Conservation (phyloP, 2,329 filamentous ascomycete genomes). For the Mycocentrospora acerina region DNA sequence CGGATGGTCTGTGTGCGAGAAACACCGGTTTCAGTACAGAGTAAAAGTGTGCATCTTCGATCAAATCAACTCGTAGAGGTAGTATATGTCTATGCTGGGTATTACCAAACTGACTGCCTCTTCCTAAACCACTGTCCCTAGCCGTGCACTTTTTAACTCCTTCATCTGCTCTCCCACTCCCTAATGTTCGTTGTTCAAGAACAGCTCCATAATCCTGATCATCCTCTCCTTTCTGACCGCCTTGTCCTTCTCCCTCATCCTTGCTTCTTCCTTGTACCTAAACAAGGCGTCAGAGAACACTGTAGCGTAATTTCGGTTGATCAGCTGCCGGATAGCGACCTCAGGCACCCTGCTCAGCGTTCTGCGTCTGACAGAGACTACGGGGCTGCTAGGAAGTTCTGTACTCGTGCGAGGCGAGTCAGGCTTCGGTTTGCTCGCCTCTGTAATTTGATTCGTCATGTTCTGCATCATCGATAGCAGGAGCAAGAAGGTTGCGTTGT, state of each 20-base stretch:
- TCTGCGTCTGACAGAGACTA: slow-evolving; percentile 40
- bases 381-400: slow-evolving; percentile 34
- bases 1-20: too few relatives aligned
- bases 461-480: slow-evolving; percentile 73
- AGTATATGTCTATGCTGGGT: too few relatives aligned
- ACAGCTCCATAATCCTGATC: slow-evolving; percentile 68
- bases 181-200: slow-evolving; percentile 47
- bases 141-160: too few relatives aligned
- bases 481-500: slow-evolving; percentile 89
- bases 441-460: slow-evolving; percentile 57
- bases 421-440: slow-evolving; percentile 21
- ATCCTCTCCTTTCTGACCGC: slow-evolving; percentile 64
- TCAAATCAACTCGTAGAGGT: too few relatives aligned
- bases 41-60: too few relatives aligned
- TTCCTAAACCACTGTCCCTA: too few relatives aligned
- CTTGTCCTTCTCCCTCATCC: slow-evolving; percentile 58
- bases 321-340: slow-evolving; percentile 57
- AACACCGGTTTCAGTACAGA: too few relatives aligned
- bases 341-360: slow-evolving; percentile 50
- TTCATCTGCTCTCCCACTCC: too few relatives aligned
- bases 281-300: slow-evolving; percentile 67
- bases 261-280: slow-evolving; percentile 45
- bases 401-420: slow-evolving; percentile 29
- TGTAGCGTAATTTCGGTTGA: slow-evolving; percentile 64
- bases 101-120: too few relatives aligned